Base-by-base conservation (phyloP, 139 green algal genomes). In the Bryopsis sp. region DNA sequence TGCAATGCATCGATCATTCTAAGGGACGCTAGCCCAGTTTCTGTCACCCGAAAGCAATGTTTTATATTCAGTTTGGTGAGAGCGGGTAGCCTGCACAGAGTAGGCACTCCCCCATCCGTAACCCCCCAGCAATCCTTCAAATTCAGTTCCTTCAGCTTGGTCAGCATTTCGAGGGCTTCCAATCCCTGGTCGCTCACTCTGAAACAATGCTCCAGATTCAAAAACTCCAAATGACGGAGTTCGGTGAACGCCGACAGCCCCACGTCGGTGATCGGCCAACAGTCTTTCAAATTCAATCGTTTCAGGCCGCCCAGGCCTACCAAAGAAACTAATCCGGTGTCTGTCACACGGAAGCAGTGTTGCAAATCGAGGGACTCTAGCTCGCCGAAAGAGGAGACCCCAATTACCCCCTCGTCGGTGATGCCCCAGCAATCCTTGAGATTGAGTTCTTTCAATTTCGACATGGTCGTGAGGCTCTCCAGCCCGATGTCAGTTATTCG, bases 81-180 rank as follows among this genome's bases (percentile, higher is more conserved):
- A n/a, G n/a, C n/a, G n/a, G n/a, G n/a, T n/a, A n/a, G n/a, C n/a
- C n/a, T n/a, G n/a, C n/a, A n/a, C n/a, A n/a, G n/a, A n/a, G n/a
- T n/a, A n/a, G n/a, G n/a, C 62, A 69, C 35, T 34, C 35, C 26
- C 6, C 26, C 8, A 57, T 69, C 62, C 29, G 62, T 69, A 35
- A 69, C 11, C 32, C 62, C 62, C 62, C 62, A 69, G n/a, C 62
- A 69, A 29, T 69, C 62, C 62, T 69, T 69, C 35, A 69, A n/a
- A n/a, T 50, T 58, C 6, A 69, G 19, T 7, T 69, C 48, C 6
- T 33, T 15, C 6, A 69, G 37, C 6, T 11, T 38, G 19, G 62
- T 19, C 31, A 11, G 6, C 11, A 24, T 37, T 35, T 7, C 43
- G 3, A 69, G 32, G 22, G 31, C 37, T 22, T 28, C 32, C 31